Base-by-base conservation (phyloP, 805 yeast species). In the Barnettozyma populi region DNA sequence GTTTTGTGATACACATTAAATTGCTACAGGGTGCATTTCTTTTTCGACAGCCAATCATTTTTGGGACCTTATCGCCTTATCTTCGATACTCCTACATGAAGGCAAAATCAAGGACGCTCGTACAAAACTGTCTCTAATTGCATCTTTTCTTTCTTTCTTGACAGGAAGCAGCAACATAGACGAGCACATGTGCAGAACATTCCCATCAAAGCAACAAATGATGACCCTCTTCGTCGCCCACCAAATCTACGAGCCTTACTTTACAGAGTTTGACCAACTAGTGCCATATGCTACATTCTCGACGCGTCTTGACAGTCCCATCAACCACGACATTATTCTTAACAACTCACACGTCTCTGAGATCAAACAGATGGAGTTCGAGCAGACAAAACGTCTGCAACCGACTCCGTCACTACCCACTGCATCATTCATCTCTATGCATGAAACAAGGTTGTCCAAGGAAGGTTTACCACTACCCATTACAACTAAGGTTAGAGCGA, bases 391-490 rank as follows among this genome's bases (percentile, higher is more conserved):
- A 14, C 7, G 13, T 5, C 16, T 14, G 13, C n/a, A 29, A 29
- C 2, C 16, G 7, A 13, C n/a, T 4, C 16, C n/a, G 32, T 14
- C 32, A 11, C 16, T 29, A 29, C 32, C 32, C 32, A 29, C n/a
- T 29, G 16, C 32, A 29, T 29, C 13, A 4, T 2, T 7, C 32
- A 29, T n/a, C n/a, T n/a, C n/a, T 29, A 4, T 16, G 2, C 16
- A 29, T 14, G 32, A 23, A 3, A 10, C 21, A 11, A 39, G 20
- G 27, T 16, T 37, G 16, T 42, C 45, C 13, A 42, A 35, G 23
- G 39, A 34, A 16, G 45, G 45, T 5, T 32, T 42, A 11, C 45
- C 45, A 23, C 13, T 42, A 20, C 45, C 45, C 6, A 23, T 42
- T 8, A 34, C 45, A 10, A 24, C 44, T 2, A 20, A 7, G 23